Base-by-base conservation (phyloP, 192 early-diverging fungal genomes). In the Entrophospora sp. region DNA sequence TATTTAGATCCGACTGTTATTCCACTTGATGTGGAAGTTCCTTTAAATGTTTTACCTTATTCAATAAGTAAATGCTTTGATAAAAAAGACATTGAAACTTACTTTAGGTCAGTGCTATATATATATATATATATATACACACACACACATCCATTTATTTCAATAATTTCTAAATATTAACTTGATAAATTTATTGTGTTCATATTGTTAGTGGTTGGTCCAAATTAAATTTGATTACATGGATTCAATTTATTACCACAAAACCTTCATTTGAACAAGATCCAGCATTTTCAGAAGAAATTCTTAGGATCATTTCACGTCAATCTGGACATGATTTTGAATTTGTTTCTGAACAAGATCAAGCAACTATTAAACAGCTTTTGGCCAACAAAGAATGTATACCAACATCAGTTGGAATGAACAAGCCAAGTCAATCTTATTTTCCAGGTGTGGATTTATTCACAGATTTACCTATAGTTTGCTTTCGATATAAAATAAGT, bases 361-460 rank as follows among this genome's bases (percentile, higher is more conserved):
- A 68, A 75, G 63, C 43, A 52, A 61, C 34, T 73, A 7, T 46
- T 77, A 36, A 66, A 14, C 51, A 49, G 1, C 16, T 78, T 22
- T 32, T 84, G 1, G 25, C 62, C 5, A 51, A 68, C n/a, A 77
- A 78, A 53, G 71, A 58, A 34, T 91, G 89, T 67, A 82, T 93
- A 9, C 83, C 83, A 1, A 92, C 92, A 9, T 77, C 79, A 48
- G 69, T 74, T 18, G 90, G 92, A 8, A 74, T 92, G 66, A 78
- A 84, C 43, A 3, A 74, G 0, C 89, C 91, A 0, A 58, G 24
- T 7, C 86, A 93, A 16, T 73, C 86, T 1, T 95, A 95, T 65
- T 92, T 94, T 72, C 73, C 71, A 14, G 82, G 73, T 7, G 93
- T 92, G 0, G 89, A 83, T 4, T 66, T 95, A 1, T 93, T 95